Conservation (phyloP, 2,329 filamentous ascomycete genomes). For the Amesomyces nigricolor region DNA sequence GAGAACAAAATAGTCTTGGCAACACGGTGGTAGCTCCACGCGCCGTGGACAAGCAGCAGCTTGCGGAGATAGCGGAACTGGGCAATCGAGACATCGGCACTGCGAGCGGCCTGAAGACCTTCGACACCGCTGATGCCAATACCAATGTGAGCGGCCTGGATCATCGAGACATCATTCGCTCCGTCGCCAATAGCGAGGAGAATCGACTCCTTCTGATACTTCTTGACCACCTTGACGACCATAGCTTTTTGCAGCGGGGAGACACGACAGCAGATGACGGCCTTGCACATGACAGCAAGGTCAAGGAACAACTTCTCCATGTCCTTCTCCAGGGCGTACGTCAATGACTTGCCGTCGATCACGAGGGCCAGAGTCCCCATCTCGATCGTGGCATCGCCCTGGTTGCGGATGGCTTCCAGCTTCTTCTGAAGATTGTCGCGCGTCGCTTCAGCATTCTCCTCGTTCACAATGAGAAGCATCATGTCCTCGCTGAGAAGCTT, state of each 20-base stretch:
- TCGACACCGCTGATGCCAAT: constrained; percentile 96
- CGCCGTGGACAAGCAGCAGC: constrained; percentile 86
- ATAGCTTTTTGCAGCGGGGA: constrained; percentile 95
- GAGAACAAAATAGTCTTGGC: constrained; percentile 97
- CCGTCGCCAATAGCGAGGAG: constrained; percentile 94
- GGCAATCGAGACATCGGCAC: constrained; percentile 89
- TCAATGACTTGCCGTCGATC: constrained; percentile 94
- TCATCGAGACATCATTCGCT: constrained; percentile 99
- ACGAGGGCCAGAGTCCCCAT: constrained; percentile 84
- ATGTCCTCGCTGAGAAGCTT: constrained; percentile 98
- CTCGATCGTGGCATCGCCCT: constrained; percentile 70
- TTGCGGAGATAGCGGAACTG: constrained; percentile 96
- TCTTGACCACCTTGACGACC: constrained; percentile 96
- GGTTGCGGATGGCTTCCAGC: constrained; percentile 79
- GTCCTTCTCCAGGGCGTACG: constrained; percentile 86
- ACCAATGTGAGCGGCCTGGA: constrained; percentile 95
- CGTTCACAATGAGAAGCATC: constrained; percentile 94
- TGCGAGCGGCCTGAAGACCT: constrained; percentile 91
- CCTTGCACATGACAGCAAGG: constrained; percentile 91
- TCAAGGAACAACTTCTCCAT: constrained; percentile 91
- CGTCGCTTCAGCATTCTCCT: constrained; percentile 73
- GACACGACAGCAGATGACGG: constrained; percentile 97
- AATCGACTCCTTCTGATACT: constrained; percentile 80
- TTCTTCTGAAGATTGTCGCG: constrained; percentile 91
- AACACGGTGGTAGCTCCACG: constrained; percentile 96